Evolutionary conservation across 2,329 filamentous ascomycete species (phyloP).

Genomic region (Nothophaeocryptopus gaeumannii): DNA sequence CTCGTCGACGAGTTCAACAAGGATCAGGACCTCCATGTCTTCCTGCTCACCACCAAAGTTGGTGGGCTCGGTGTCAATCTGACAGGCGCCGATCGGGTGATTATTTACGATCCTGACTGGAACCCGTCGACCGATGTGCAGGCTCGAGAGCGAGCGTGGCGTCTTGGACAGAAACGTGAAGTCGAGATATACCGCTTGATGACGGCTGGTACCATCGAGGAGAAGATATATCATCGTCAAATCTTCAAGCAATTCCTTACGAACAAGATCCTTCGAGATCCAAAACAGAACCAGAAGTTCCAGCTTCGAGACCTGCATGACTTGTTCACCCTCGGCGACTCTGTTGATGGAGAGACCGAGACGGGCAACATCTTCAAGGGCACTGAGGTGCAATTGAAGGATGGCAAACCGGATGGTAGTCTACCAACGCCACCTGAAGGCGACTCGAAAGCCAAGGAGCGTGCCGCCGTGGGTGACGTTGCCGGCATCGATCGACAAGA

Average conservation of each 20-base stretch:
- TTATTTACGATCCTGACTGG: constrained; percentile 99
- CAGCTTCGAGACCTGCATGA: constrained; percentile 88
- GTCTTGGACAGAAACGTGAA: constrained; percentile 88
- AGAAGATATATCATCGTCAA: constrained; percentile 98
- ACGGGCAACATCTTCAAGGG: constrained; percentile 83
- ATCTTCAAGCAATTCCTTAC: constrained; percentile 98
- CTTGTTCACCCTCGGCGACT: constrained; percentile 74
- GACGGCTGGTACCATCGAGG: constrained; percentile 95
- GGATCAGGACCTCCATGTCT: constrained; percentile 74
- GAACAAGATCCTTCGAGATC: constrained; percentile 92
- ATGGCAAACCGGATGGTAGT: constrained; percentile 23
- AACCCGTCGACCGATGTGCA: constrained; percentile 96
- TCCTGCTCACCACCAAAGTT: constrained; percentile 91
- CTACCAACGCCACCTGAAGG: constrained; percentile 31
- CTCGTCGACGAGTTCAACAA: constrained; percentile 94
- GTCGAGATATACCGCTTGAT: constrained; percentile 97
- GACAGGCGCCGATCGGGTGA: constrained; percentile 90
- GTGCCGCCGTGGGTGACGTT: constrained; percentile 32
- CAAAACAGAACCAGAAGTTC: constrained; percentile 88
- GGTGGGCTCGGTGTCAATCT: constrained; percentile 91
- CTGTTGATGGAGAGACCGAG: constrained; percentile 67
- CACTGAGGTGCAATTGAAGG: constrained; percentile 69
- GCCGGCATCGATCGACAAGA: constrained; percentile 45
- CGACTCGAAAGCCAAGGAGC: constrained; percentile 18
- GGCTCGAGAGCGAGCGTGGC: constrained; percentile 92